phyloP scores from a whole-genome alignment of 352 stramenopile genomes.

The Thalassiosira hispida region DNA sequence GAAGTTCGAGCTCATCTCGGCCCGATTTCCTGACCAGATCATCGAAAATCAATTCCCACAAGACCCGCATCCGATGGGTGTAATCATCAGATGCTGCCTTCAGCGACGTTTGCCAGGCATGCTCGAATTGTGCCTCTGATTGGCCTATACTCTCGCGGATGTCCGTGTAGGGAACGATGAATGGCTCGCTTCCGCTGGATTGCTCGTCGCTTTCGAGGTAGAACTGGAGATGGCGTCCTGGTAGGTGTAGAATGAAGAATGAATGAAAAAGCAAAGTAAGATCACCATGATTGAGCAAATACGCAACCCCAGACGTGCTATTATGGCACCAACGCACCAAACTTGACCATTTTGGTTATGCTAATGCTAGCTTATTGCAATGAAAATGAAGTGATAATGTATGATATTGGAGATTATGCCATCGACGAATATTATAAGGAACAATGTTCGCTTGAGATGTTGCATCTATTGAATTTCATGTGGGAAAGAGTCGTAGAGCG shows the following conservation, averaged over 20 bases:
- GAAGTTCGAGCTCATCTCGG: conserved; percentile 29
- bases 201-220: conserved; percentile 60
- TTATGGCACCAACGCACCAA: conserved; percentile 29
- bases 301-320: neutral
- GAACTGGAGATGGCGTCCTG: conserved; percentile 57
- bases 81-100: conserved; percentile 60
- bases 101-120: conserved; percentile 50
- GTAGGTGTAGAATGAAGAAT: neutral
- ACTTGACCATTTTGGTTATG: conserved; percentile 56
- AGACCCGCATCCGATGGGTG: conserved; percentile 20
- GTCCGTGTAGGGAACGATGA: conserved; percentile 70
- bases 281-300: neutral
- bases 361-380: too few relatives aligned
- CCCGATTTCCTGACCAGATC: conserved; percentile 34
- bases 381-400: too few relatives aligned
- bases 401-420: too few relatives aligned
- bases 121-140: conserved; percentile 36
- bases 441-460: too few relatives aligned
- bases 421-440: too few relatives aligned
- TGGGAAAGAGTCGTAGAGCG: too few relatives aligned
- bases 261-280: neutral
- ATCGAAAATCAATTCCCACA: conserved; percentile 65
- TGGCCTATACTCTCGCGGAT: conserved; percentile 46
- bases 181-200: conserved; percentile 31
- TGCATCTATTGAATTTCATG: too few relatives aligned